Base-by-base conservation (phyloP, 441 rosid species). In the Adansonia gregorii region DNA sequence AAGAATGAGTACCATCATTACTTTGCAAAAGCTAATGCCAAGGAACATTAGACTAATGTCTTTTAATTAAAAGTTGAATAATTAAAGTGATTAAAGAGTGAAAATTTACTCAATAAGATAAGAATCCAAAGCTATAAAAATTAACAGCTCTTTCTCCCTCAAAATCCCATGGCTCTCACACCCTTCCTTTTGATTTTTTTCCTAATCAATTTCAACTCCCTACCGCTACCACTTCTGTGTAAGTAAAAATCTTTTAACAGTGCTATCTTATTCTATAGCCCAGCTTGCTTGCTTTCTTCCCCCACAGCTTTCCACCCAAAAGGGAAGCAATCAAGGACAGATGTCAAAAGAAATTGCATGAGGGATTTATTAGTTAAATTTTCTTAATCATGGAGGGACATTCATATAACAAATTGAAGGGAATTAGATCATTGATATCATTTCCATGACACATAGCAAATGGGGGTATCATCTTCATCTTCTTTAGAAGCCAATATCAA, bases 291-390 rank as follows among this genome's bases (percentile, higher is more conserved):
- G 80, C 58, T 71, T 55, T 39, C 70, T 77, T 54, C 45, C 73
- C 66, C 17, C 71, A 41, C 77, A 77, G 41, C 85, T 86, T 84
- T 77, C 78, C 86, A 83, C 80, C 82, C 79, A 72, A 81, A 87
- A 81, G 80, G 78, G 74, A 70, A 81, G 65, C 78, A 87, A 77
- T 83, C 61, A 81, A 49, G 77, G 80, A 24, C 74, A 49, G 78
- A 81, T 82, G 87, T 82, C 88, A 85, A 86, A 80, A 81, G 81
- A 76, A 61, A 74, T 54, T 51, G 45, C 73, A 73, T 83, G n/a
- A 55, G 76, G 72, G 12, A 20, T 20, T 58, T 8, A 61, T 74
- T 60, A 60, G 64, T 65, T 72, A 78, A 58, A 75, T 86, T 77
- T 83, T 79, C 81, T 61, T 54, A 75, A 41, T n/a, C 24, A 22